Conservation (phyloP, 352 stramenopile genomes). For the Globisporangium splendens region DNA sequence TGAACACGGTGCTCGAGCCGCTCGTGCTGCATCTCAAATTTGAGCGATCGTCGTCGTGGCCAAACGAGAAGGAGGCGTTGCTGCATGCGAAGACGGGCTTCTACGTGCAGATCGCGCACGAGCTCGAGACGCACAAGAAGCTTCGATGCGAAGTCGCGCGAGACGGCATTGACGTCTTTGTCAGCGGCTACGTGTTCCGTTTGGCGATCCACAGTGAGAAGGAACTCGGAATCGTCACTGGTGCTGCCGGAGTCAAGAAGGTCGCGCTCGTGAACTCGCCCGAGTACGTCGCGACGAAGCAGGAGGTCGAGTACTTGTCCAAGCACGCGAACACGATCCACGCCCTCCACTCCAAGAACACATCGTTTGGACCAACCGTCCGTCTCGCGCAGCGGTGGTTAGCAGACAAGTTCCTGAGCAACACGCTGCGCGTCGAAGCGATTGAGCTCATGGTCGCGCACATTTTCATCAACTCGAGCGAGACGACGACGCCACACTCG, state of each 20-base stretch:
- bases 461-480: conserved; percentile 51
- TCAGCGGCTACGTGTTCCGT: conserved; percentile 81
- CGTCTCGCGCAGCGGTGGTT: conserved; percentile 82
- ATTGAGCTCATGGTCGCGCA: conserved; percentile 80
- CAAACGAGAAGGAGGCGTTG: conserved; percentile 74
- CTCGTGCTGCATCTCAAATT: conserved; percentile 76
- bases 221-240: conserved; percentile 60
- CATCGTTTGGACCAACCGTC: conserved; percentile 73
- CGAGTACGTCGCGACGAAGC: conserved; percentile 60
- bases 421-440: conserved; percentile 60
- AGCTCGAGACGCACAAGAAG: conserved; percentile 58
- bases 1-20: conserved; percentile 75
- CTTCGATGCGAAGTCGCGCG: conserved; percentile 71
- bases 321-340: conserved; percentile 74
- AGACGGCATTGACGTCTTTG: conserved; percentile 79
- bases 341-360: conserved; percentile 74
- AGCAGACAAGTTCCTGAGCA: conserved; percentile 73
- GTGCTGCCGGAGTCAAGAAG: conserved; percentile 50
- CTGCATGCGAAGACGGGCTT: conserved; percentile 85
- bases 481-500: conserved; percentile 58
- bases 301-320: conserved; percentile 54
- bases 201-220: conserved; percentile 80
- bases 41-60: conserved; percentile 84
- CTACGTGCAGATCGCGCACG: conserved; percentile 85
- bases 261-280: conserved; percentile 54